Conservation (phyloP, 2,329 filamentous ascomycete genomes). For the Phoma herbarum region DNA sequence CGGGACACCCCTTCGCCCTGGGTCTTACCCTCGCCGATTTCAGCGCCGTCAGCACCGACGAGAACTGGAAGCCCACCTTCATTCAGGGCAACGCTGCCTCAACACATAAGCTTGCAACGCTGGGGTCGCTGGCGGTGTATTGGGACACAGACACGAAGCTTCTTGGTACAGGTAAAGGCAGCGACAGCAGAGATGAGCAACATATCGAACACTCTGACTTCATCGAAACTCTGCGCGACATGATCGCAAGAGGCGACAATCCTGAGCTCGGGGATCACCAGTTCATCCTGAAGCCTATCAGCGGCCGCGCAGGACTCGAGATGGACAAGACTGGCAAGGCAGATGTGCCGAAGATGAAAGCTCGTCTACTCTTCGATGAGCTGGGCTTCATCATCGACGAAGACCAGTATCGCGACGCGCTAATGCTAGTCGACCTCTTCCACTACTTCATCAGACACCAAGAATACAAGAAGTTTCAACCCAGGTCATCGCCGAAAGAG, state of each 20-base stretch:
- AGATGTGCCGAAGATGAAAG: slow-evolving; percentile 85
- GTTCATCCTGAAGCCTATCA: slow-evolving; percentile 95
- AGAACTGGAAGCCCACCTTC: slow-evolving; percentile 93
- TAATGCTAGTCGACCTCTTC: slow-evolving; percentile 99
- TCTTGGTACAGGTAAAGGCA: slow-evolving; percentile 81
- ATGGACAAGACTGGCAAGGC: slow-evolving; percentile 89
- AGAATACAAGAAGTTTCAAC: slow-evolving; percentile 93
- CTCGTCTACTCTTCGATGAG: slow-evolving; percentile 91
- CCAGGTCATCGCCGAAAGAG: slow-evolving; percentile 84
- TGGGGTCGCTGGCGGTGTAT: slow-evolving; percentile 91
- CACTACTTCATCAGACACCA: slow-evolving; percentile 98
- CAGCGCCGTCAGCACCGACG: slow-evolving; percentile 95
- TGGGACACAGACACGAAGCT: slow-evolving; percentile 96
- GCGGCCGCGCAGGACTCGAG: slow-evolving; percentile 91
- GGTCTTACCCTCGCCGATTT: slow-evolving; percentile 94
- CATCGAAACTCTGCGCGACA: slow-evolving; percentile 76
- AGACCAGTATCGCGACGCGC: slow-evolving; percentile 92
- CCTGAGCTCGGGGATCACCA: slow-evolving; percentile 71
- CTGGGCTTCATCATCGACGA: slow-evolving; percentile 98
- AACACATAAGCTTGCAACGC: slow-evolving; percentile 91
- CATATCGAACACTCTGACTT: slow-evolving; percentile 77
- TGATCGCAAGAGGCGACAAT: slow-evolving; percentile 78
- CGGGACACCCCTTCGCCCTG: slow-evolving; percentile 92
- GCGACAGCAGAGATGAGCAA: slow-evolving; percentile 66
- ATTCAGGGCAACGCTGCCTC: slow-evolving; percentile 84